A percentile compares a stretch with the other conserved stretches of the same genome.
These are phyloP conservation scores for Rhodomyrtus psidioides DNA, from an alignment of 441 rosid species.

Conservation along the genomic window DNA sequence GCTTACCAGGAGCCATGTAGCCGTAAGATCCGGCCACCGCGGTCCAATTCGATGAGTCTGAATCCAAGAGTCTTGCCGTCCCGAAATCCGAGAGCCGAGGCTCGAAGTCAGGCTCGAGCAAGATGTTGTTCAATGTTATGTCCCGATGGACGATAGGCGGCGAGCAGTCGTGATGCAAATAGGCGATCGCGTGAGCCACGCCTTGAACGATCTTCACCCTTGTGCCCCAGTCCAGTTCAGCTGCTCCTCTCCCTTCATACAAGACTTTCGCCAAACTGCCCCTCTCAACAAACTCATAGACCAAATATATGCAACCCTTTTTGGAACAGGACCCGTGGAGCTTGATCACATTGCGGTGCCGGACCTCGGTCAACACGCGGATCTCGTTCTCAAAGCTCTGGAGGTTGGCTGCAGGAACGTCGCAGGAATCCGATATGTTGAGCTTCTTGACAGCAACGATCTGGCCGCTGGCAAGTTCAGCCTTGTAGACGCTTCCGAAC, in stretches of 20 bases:
- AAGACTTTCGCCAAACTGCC: background rate
- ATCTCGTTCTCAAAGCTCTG: background rate
- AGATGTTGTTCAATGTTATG: conserved; percentile 15
- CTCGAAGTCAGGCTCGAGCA: conserved; percentile 9
- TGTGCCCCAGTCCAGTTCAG: conserved; percentile 6
- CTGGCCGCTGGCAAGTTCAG: background rate
- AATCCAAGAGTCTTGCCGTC: conserved; percentile 14
- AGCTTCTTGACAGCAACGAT: background rate
- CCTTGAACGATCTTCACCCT: conserved; percentile 6
- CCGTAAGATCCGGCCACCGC: conserved; percentile 9
- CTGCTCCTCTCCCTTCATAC: background rate
- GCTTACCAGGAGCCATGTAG: conserved; percentile 18
- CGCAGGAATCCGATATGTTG: background rate
- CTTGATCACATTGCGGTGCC: conserved; percentile 1
- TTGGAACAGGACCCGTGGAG: background rate
- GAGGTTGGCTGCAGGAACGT: background rate
- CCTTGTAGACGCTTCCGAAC: conserved; percentile 15
- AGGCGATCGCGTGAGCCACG: conserved; percentile 16
- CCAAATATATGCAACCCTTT: background rate
- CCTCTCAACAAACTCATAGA: conserved; percentile 1
- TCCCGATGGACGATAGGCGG: conserved; percentile 15
- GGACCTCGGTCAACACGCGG: background rate
- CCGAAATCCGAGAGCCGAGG: conserved; percentile 17
- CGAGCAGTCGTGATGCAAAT: conserved; percentile 12
- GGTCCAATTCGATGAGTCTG: background rate